Evolutionary conservation across 208 protist genomes (phyloP), one percentile per base, ranked within the genome.

Genomic region (Wallacemonas sp.): DNA sequence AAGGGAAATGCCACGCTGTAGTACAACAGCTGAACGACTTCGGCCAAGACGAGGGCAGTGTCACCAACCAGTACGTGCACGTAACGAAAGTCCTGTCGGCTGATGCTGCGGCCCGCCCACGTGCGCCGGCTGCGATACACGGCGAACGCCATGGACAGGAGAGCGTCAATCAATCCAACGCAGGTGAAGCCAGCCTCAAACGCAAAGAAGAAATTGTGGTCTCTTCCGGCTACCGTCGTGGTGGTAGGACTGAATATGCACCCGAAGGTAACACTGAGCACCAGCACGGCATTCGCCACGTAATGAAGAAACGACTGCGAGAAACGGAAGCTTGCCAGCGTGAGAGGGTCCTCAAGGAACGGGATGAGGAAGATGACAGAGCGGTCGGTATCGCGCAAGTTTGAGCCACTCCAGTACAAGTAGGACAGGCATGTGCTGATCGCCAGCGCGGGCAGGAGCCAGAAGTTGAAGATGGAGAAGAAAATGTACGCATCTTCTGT

Each of bases 261-360:
- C 1, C 76, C 81, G 45, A 89, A 90, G 10, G 82, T 60, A 4
- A 93, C 45, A 50, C 76, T 83, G 5, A 66, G 33, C 21, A 90
- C 1, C 24, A 90, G 71, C 10, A 85, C 59, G 12, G 66, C 65
- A 42, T 90, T 83, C 1, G 69, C 78, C 13, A 74, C 24, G 54
- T 68, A 80, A 46, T 77, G 74, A 50, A 78, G 77, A 26, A 76
- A 76, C 54, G 68, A 69, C 26, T 76, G 44, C 38, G 75, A 66
- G 46, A 66, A 64, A 13, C 65, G 70, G 63, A 90, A 86, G 32
- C 59, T 48, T 17, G 83, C 79, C 24, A 80, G 67, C 12, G 87
- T 83, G 42, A 88, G 63, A 3, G 87, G 87, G 42, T 89, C 87
- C 69, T 93, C 87, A 33, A 89, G 66, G 12, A 87, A 53, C 8